Base-by-base conservation (phyloP, 495 filamentous ascomycete species). In the Cercophora samala region DNA sequence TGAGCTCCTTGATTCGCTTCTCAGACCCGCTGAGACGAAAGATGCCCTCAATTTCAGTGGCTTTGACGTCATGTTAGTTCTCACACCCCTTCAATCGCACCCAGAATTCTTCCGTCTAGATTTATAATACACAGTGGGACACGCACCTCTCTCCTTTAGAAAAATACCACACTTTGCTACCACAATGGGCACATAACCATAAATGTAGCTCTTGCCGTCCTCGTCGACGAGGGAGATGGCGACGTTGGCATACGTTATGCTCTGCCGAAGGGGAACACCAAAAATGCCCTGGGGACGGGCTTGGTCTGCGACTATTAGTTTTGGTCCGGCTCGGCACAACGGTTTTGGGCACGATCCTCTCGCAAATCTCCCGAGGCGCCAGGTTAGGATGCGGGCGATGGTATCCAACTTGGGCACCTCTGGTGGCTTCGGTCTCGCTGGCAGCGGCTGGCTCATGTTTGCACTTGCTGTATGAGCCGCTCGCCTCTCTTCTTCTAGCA, bases 111-210 rank as follows among this genome's bases (percentile, higher is more conserved):
- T 46, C n/a, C 18, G 26, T 18, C 63, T 21, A 46, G 59, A 13
- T 53, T n/a, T 52, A 61, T 24, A 42, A 6, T 21, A 46, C 17
- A 24, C 9, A n/a, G 29, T 13, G 24, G 58, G 17, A 32, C 53
- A 82, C 86, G 68, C 73, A 97, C 95, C 95, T 89, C 97, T 97
- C 76, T 99, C 95, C 76, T 99, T 99, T 69, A 99, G 79, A 72
- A 92, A 99, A 1, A 99, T 93, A 59, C 95, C 95, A 77, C 95
- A 99, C 78, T 99, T 99, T 4, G 95, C 95, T 52, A 99, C 94
- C 58, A 99, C 94, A 69, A 99, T 97, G 11, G 95, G 95, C 5
- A 99, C 93, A 76, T 99, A 99, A 70, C 95, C 95, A 77, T 99
- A 99, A 25, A 97, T 97, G 75, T 95, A 97, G 76, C 93, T 97